A percentile compares a stretch with the other conserved stretches of the same genome.
phyloP scores from a whole-genome alignment of 1,139 yeast genomes.

The Geotrichum siamense region DNA sequence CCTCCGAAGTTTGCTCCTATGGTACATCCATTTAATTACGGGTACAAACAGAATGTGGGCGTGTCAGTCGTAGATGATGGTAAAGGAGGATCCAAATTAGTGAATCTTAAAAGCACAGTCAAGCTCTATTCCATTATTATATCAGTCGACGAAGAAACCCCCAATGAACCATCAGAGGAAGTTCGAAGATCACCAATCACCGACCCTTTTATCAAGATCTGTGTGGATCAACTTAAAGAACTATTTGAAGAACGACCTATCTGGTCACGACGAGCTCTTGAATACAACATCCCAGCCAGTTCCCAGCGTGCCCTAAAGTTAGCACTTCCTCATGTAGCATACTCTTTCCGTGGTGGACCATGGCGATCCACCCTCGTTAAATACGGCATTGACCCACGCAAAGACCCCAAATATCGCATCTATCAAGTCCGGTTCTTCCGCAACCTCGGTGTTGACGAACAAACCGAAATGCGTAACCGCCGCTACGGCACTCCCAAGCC shows the following conservation, averaged over 20 bases:
- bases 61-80: slow-evolving; percentile 51
- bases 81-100: slow-evolving; percentile 29
- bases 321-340: slow-evolving; percentile 80
- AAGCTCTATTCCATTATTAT: slow-evolving; percentile 30
- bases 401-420: slow-evolving; percentile 46
- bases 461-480: slow-evolving; percentile 12
- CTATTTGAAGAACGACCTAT: slow-evolving; percentile 69
- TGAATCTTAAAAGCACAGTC: slow-evolving; percentile 32
- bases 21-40: slow-evolving; percentile 68
- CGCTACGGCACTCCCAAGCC: slow-evolving; percentile 26
- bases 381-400: slow-evolving; percentile 72
- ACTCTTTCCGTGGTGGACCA: slow-evolving; percentile 80
- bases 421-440: slow-evolving; percentile 87
- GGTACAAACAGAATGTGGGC: slow-evolving; percentile 52
- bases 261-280: slow-evolving; percentile 77
- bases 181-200: slow-evolving; percentile 35
- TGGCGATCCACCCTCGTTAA: slow-evolving; percentile 86
- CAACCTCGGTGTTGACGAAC: slow-evolving; percentile 17
- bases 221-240: slow-evolving; percentile 47
- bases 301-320: slow-evolving; percentile 48
- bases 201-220: slow-evolving; percentile 31
- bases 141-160: slow-evolving; percentile 29
- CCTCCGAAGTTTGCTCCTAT: slow-evolving; percentile 79
- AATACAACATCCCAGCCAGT: slow-evolving; percentile 44
- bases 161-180: slow-evolving; percentile 40